phyloP scores from a whole-genome alignment of 2,329 filamentous ascomycete species.

The Talaromyces verruculosus region DNA sequence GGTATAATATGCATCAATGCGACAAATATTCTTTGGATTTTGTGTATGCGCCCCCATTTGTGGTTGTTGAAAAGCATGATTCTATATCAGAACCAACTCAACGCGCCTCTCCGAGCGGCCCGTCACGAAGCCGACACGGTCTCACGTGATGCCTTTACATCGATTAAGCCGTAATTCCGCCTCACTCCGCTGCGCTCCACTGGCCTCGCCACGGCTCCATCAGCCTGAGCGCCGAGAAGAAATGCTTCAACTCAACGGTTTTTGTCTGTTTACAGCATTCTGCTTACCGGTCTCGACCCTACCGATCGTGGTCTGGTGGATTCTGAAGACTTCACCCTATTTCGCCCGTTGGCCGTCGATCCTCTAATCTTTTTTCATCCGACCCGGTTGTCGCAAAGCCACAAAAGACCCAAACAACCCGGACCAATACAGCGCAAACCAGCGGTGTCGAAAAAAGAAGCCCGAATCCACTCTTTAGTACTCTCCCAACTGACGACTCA shows the following conservation, averaged over 20 bases:
- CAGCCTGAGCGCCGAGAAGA: slow-evolving; percentile 8
- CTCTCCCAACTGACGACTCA: slow-evolving; percentile 12
- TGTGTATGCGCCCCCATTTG: slow-evolving; percentile 11
- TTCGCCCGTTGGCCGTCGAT: neutral
- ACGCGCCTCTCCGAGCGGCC: slow-evolving; percentile 21
- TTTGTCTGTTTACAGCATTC: neutral
- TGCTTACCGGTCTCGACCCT: neutral
- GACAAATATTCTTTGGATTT: neutral
- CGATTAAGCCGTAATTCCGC: slow-evolving; percentile 8
- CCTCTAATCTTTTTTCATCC: slow-evolving; percentile 6
- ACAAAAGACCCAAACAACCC: slow-evolving; percentile 22
- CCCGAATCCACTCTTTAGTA: slow-evolving; percentile 22
- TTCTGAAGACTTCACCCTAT: neutral
- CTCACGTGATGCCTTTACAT: slow-evolving; percentile 31
- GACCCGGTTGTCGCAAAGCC: slow-evolving; percentile 26
- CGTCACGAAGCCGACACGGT: slow-evolving; percentile 29
- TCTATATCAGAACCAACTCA: neutral
- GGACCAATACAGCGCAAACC: slow-evolving; percentile 32
- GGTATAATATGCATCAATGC: neutral
- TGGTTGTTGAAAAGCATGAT: neutral
- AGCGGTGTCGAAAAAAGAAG: slow-evolving; percentile 34
- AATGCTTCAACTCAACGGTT: neutral
- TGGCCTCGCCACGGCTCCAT: slow-evolving; percentile 1
- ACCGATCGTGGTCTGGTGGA: neutral
- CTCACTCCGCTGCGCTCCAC: slow-evolving; percentile 5